Base-by-base conservation (phyloP, 352 stramenopile genomes). In the Phytophthora ramorum region DNA sequence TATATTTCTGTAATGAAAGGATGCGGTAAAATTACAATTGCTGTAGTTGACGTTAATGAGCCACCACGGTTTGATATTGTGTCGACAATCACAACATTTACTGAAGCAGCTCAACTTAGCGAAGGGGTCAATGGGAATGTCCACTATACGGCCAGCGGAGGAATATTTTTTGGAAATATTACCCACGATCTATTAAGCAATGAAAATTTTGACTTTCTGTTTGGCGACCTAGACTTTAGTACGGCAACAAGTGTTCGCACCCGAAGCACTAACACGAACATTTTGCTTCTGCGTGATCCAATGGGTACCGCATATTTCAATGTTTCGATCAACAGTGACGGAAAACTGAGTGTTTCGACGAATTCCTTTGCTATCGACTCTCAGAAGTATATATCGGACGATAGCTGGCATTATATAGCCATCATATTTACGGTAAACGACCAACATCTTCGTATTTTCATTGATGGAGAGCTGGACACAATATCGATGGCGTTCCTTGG, bases 201-300 rank as follows among this genome's bases (percentile, higher is more conserved):
- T 24, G 7, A 4, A 1, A 24, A 1, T 0, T 67, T 74, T 58
- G 43, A 62, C 16, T 66, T 86, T 32, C 67, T 74, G 2, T 81
- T 89, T 62, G 79, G 79, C 19, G 56, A 83, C 13, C 14, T 86
- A 7, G 79, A 86, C 43, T 89, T 85, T 40, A 78, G 63, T 1
- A 34, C 76, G 0, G 77, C 75, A 8, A 54, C 80, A 28, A 75
- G 65, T 34, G 20, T 89, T 30, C 67, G 50, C 2, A 71, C 61
- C 1, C 45, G 43, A 2, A 22, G 14, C 4, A 54, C 26, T 8
- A 40, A 26, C 24, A 38, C 50, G 5, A 75, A 68, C 16, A 57
- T 75, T 45, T 47, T 75, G 0, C 49, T 30, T 17, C 22, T 75
- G 8, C 1, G 13, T 32, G 50, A 41, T 17, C 35, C 37, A 26